Evolutionary conservation across 106 monocot genomes (phyloP).

Genomic region (Vanilla planifolia): DNA sequence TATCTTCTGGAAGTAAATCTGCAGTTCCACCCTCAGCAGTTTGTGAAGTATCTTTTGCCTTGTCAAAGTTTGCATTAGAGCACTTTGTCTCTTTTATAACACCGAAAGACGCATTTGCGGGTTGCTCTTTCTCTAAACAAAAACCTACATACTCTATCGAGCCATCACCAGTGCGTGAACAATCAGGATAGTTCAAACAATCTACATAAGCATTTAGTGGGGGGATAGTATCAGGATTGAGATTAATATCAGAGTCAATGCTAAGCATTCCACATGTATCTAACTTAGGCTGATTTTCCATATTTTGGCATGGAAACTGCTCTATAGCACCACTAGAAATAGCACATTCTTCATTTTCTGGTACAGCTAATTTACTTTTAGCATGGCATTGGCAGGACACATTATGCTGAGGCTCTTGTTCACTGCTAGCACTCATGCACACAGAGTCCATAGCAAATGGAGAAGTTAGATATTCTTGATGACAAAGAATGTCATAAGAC

Average conservation of each 20-base stretch:
- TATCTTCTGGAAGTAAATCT: slow-evolving; percentile 11
- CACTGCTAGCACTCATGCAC: slow-evolving; percentile 12
- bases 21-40: background rate
- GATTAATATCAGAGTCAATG: background rate
- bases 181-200: slow-evolving; percentile 9
- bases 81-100: slow-evolving; percentile 3
- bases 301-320: slow-evolving; percentile 3
- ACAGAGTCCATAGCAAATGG: slow-evolving; percentile 33
- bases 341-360: background rate
- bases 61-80: slow-evolving; percentile 9
- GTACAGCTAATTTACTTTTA: background rate
- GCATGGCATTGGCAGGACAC: background rate
- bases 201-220: background rate
- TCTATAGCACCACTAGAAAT: slow-evolving; percentile 10
- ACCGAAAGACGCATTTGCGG: background rate
- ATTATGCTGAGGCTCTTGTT: slow-evolving; percentile 19
- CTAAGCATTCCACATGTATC: background rate
- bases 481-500: slow-evolving; percentile 97
- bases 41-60: slow-evolving; percentile 8
- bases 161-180: slow-evolving; percentile 1
- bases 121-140: slow-evolving; percentile 7
- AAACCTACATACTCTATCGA: background rate
- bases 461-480: slow-evolving; percentile 50
- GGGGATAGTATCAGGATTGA: slow-evolving; percentile 9
- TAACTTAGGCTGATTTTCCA: too few species aligned